Base-by-base conservation (phyloP, 345 rosid genomes). In the Dimocarpus longan region DNA sequence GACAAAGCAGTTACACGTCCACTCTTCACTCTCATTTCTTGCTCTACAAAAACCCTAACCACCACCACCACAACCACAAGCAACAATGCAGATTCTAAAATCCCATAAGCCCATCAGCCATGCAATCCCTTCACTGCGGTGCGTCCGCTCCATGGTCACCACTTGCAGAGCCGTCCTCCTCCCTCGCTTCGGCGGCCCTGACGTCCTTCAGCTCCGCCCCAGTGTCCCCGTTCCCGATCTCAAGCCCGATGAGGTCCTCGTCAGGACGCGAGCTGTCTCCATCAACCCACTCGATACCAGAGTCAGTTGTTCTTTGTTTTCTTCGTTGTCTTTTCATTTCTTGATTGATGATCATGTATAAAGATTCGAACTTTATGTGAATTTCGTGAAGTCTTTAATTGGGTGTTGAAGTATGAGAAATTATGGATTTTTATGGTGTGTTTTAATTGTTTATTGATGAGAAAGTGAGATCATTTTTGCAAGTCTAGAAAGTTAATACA, bases 131-230 rank as follows among this genome's bases (percentile, higher is more conserved):
- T 70, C 70, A 11, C 44, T 46, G 80, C 76, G 50, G 71, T 43
- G 82, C 78, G 50, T 80, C 22, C 88, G 99, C 22, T 80, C 81
- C 74, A 65, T 91, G 57, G 91, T 82, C 50, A 95, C 91, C 67
- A 85, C 87, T 73, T 93, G 97, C 88, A 88, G 98, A 75, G 98
- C 94, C 10, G 99, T 93, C 81, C 74, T 93, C 78, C 73, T 95
- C 60, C 97, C 96, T 11, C 95, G 95, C 28, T 93, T 92, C 79
- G 99, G 99, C 24, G 97, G 97, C 16, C 96, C 99, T 22, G 97
- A 91, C 84, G 93, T 90, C 76, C 85, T 93, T 79, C 91, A 91
- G 89, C 87, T 93, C 82, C 91, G 97, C 46, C 85, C 83, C 54
- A 82, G 89, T 82, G 94, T 93, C 15, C 88, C 83, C 32, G 93